These are phyloP conservation scores for Candida sojae DNA, from an alignment of 1,139 yeast species.

Conservation along the genomic window DNA sequence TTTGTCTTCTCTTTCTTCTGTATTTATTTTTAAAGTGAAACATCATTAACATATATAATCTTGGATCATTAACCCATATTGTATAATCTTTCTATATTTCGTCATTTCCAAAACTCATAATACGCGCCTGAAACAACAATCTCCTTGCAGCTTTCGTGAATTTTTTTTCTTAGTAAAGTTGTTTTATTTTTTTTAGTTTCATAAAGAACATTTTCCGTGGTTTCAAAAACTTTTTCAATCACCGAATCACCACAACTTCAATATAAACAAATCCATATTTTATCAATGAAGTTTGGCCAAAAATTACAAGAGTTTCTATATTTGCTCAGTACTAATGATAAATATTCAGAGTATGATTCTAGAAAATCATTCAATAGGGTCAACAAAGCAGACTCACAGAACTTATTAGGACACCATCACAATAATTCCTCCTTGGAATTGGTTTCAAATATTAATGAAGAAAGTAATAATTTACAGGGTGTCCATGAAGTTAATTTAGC, in stretches of 20 bases:
- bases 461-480: constrained; percentile 38
- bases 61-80: too few relatives aligned
- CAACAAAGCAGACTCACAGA: constrained; percentile 42
- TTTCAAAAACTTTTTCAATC: not conserved
- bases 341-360: constrained; percentile 67
- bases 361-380: constrained; percentile 49
- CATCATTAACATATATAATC: too few relatives aligned
- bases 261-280: not conserved
- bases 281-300: constrained; percentile 32
- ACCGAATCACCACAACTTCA: not conserved
- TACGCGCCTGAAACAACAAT: too few relatives aligned
- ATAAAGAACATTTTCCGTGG: not conserved
- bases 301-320: constrained; percentile 58
- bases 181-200: not conserved
- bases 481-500: constrained; percentile 65
- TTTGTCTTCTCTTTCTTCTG: too few relatives aligned
- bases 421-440: constrained; percentile 8
- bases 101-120: too few relatives aligned
- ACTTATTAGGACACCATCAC: constrained; percentile 31
- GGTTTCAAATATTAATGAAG: constrained; percentile 1
- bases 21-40: too few relatives aligned
- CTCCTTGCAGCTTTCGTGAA: too few relatives aligned
- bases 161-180: not conserved
- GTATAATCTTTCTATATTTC: too few relatives aligned
- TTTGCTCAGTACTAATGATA: constrained; percentile 64